Evolutionary conservation across 192 early-diverging fungal genomes (phyloP).

Genomic region (Physocladia obscura): DNA sequence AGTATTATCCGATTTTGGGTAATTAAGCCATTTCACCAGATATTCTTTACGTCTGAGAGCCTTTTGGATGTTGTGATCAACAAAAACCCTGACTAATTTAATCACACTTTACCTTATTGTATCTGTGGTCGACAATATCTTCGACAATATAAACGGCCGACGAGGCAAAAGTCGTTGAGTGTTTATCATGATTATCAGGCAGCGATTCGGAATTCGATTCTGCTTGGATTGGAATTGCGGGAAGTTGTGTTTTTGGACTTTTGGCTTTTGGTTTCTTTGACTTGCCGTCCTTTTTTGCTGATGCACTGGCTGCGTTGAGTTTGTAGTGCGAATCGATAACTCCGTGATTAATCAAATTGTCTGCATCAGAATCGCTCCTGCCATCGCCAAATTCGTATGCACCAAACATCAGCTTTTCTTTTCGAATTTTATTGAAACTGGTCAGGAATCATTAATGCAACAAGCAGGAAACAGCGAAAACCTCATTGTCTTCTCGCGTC

Average conservation of each 20-base stretch:
- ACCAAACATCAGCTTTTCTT: too few relatives aligned
- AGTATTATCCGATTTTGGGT: background rate
- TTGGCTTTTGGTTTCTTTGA: background rate
- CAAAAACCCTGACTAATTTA: background rate
- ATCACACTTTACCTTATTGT: background rate
- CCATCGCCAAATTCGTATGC: too few relatives aligned
- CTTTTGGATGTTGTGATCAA: background rate
- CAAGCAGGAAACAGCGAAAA: too few relatives aligned
- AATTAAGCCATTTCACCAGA: conserved; percentile 5
- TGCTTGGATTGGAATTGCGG: background rate
- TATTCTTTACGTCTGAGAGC: background rate
- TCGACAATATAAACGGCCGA: background rate
- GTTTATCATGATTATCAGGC: background rate
- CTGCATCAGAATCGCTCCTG: too few relatives aligned
- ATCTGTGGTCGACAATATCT: background rate
- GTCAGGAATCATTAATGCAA: too few relatives aligned
- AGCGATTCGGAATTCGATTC: background rate
- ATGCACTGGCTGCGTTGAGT: too few relatives aligned
- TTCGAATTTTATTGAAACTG: too few relatives aligned
- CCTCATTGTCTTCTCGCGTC: too few relatives aligned
- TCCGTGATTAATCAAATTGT: too few relatives aligned
- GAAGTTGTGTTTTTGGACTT: background rate
- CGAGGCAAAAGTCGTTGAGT: background rate
- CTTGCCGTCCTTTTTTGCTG: background rate
- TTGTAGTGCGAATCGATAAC: too few relatives aligned